These are phyloP conservation scores for Boletus pseudo-olivaceus DNA, from an alignment of 768 basidiomycete species.

Conservation along the genomic window DNA sequence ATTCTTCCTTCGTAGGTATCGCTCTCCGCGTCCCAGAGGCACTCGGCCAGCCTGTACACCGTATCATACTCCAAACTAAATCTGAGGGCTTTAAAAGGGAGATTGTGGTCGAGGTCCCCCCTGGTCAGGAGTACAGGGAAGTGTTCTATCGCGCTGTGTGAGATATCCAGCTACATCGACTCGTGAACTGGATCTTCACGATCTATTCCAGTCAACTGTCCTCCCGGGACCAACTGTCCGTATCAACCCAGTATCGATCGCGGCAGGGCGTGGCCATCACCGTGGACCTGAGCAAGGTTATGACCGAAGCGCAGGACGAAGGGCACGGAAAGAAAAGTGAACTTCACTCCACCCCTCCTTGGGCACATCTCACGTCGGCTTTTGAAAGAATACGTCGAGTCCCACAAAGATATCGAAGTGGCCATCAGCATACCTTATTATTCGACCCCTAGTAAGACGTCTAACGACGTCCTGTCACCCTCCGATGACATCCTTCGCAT, in stretches of 20 bases:
- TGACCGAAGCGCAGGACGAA: neutral
- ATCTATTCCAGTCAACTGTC: neutral
- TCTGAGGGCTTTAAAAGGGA: too few species aligned
- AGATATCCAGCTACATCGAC: neutral
- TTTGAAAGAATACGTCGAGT: neutral
- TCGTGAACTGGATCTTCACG: neutral
- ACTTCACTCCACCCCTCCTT: neutral
- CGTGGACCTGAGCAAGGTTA: neutral
- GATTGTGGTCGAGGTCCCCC: neutral
- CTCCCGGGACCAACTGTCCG: neutral
- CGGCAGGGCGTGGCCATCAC: neutral
- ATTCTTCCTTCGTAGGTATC: neutral
- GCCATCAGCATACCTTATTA: neutral
- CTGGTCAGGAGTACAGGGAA: neutral
- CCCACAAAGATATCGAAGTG: neutral
- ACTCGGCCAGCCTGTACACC: neutral
- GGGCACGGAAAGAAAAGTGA: neutral
- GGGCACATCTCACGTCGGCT: neutral
- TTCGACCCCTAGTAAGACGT: too few species aligned
- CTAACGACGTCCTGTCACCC: neutral
- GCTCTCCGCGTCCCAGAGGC: neutral
- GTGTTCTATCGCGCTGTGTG: neutral
- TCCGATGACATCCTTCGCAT: neutral
- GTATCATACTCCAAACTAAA: neutral
- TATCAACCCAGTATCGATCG: neutral